Evolutionary conservation across 2,329 filamentous ascomycete species (phyloP).

Genomic region (Monosporascus ibericus): DNA sequence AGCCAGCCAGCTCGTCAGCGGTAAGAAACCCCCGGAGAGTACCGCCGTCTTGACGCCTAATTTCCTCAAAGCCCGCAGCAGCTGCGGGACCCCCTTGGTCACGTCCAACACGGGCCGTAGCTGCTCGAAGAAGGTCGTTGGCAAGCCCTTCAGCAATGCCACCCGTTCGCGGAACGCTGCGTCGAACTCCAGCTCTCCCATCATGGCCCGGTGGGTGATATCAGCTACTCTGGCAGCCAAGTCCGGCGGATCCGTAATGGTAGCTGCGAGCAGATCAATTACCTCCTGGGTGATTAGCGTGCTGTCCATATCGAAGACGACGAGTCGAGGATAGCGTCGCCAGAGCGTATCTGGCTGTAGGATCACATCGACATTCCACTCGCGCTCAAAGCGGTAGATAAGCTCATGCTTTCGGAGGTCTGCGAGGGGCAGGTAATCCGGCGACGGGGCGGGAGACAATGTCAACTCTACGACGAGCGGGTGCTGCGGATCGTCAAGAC

Average conservation of each 20-base stretch:
- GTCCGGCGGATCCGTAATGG: constrained; percentile 61
- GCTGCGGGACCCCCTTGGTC: constrained; percentile 70
- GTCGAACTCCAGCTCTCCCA: constrained; percentile 90
- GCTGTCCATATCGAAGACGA: constrained; percentile 98
- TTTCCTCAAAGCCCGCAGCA: constrained; percentile 68
- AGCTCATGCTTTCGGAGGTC: constrained; percentile 75
- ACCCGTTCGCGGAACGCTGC: constrained; percentile 76
- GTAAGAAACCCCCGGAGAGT: constrained; percentile 85
- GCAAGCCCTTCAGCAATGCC: constrained; percentile 72
- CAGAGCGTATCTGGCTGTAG: constrained; percentile 69
- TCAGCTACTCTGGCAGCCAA: constrained; percentile 76
- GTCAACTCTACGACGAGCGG: constrained; percentile 62
- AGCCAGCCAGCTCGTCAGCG: constrained; percentile 82
- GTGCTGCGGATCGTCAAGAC: constrained; percentile 53
- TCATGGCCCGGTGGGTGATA: constrained; percentile 92
- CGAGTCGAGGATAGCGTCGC: constrained; percentile 74
- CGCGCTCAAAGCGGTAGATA: constrained; percentile 76
- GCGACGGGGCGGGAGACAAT: constrained; percentile 53
- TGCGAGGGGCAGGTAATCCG: constrained; percentile 57
- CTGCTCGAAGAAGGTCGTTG: constrained; percentile 70
- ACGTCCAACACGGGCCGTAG: constrained; percentile 71
- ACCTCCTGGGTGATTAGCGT: constrained; percentile 97
- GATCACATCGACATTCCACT: constrained; percentile 83
- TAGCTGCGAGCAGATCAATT: constrained; percentile 87
- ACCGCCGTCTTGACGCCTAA: constrained; percentile 86